Evolutionary conservation across 2,329 filamentous ascomycete genomes (phyloP).

Genomic region (Paecilomyces sp.): DNA sequence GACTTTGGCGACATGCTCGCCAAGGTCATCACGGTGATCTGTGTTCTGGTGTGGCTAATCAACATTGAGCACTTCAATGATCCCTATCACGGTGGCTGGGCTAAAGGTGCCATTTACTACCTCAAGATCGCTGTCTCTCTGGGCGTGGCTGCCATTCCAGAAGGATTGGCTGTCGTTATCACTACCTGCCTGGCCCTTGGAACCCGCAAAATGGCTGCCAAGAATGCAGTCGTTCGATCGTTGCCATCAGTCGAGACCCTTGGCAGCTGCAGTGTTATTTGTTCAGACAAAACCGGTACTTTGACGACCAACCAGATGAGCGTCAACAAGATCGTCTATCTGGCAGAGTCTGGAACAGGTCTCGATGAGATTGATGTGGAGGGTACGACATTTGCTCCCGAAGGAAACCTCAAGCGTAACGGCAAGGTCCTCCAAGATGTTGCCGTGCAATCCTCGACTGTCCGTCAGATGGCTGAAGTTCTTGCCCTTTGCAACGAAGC

Average conservation of each 20-base stretch:
- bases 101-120: conserved; percentile 98
- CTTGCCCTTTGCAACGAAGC: conserved; percentile 82
- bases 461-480: conserved; percentile 68
- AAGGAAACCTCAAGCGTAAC: conserved; percentile 62
- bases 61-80: conserved; percentile 97
- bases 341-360: conserved; percentile 64
- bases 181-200: conserved; percentile 96
- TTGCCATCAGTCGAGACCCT: conserved; percentile 95
- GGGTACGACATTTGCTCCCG: conserved; percentile 85
- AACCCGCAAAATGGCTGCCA: conserved; percentile 96
- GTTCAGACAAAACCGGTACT: conserved; percentile 98
- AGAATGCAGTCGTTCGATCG: conserved; percentile 94
- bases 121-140: conserved; percentile 98
- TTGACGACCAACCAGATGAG: conserved; percentile 99
- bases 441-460: conserved; percentile 63
- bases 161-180: conserved; percentile 95
- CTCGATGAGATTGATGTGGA: conserved; percentile 84
- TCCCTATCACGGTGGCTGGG: conserved; percentile 83
- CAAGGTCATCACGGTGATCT: conserved; percentile 97
- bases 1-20: conserved; percentile 94
- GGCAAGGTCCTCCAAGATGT: conserved; percentile 64
- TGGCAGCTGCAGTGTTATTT: conserved; percentile 98
- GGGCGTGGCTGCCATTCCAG: conserved; percentile 93
- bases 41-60: conserved; percentile 94
- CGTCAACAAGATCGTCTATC: conserved; percentile 82